Conservation (phyloP, 139 green algal species). For the Tetradesmus lagerheimii region DNA sequence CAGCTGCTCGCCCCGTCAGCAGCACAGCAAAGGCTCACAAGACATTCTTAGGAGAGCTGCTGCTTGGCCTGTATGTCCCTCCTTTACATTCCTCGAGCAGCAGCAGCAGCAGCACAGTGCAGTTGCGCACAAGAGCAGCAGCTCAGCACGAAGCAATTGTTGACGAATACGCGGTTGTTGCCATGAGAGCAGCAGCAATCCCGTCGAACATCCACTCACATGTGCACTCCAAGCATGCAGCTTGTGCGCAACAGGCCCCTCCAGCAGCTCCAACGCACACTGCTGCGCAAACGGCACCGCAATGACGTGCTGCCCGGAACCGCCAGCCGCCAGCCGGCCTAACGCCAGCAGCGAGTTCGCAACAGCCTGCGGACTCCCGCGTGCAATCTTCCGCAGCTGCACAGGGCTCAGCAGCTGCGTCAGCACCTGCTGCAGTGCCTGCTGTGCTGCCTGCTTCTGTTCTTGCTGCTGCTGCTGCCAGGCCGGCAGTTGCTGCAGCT, state of each 20-base stretch:
- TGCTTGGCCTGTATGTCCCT: too few species aligned
- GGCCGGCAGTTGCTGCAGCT: conserved; percentile 15
- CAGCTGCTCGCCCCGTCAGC: too few species aligned
- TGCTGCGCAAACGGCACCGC: conserved; percentile 10
- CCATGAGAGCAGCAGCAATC: too few species aligned
- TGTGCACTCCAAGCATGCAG: not conserved
- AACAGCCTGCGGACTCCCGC: not conserved
- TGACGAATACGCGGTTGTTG: too few species aligned
- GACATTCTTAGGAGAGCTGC: too few species aligned
- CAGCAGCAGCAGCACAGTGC: too few species aligned
- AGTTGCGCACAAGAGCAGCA: too few species aligned
- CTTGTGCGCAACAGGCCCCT: not conserved
- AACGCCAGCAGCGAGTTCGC: not conserved
- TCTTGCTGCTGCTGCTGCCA: not conserved
- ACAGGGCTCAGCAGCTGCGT: not conserved
- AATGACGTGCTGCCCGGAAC: not conserved
- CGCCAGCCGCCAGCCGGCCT: not conserved
- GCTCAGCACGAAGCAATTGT: too few species aligned
- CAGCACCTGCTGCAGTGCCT: not conserved
- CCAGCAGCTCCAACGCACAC: conserved; percentile 17
- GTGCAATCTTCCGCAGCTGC: not conserved
- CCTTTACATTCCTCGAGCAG: too few species aligned
- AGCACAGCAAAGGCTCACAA: too few species aligned
- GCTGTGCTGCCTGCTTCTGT: not conserved
- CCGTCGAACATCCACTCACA: not conserved